phyloP scores from a whole-genome alignment of 495 filamentous ascomycete genomes.

The Darksidea phi region DNA sequence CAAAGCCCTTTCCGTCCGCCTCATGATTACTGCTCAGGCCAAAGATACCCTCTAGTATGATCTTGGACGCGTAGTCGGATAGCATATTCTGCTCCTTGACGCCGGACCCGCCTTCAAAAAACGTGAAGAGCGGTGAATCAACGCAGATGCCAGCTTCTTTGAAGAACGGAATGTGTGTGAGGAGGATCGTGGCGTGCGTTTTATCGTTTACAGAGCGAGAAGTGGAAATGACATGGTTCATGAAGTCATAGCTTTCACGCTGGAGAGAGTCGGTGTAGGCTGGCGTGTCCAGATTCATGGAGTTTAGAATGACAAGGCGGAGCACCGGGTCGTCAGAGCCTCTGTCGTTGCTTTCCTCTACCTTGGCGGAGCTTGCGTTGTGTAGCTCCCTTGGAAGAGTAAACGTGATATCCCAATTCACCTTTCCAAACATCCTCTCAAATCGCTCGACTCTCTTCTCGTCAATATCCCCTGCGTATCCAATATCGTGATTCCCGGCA shows the following conservation, averaged over 20 bases:
- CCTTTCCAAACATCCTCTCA: slow-evolving; percentile 75
- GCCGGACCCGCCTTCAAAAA: slow-evolving; percentile 62
- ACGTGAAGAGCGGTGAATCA: slow-evolving; percentile 77
- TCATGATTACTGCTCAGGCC: slow-evolving; percentile 64
- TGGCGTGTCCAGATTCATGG: slow-evolving; percentile 86
- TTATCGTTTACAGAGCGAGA: slow-evolving; percentile 64
- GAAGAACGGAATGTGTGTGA: slow-evolving; percentile 90
- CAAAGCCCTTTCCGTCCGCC: slow-evolving; percentile 56
- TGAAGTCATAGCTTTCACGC: slow-evolving; percentile 68
- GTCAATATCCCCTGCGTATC: slow-evolving; percentile 88
- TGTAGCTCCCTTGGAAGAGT: slow-evolving; percentile 45
- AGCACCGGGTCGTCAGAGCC: slow-evolving; percentile 56
- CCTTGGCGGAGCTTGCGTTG: not conserved
- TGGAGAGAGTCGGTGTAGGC: slow-evolving; percentile 64
- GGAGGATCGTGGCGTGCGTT: slow-evolving; percentile 71
- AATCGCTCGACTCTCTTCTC: slow-evolving; percentile 70
- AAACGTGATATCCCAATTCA: slow-evolving; percentile 85
- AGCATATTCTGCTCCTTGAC: slow-evolving; percentile 92
- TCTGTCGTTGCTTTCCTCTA: not conserved
- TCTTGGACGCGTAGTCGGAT: slow-evolving; percentile 60
- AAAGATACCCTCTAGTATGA: slow-evolving; percentile 74
- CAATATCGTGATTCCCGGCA: slow-evolving; percentile 92
- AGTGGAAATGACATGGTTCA: slow-evolving; percentile 68
- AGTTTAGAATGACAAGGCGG: slow-evolving; percentile 82
- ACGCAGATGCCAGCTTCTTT: slow-evolving; percentile 80